Percentiles rank a stretch among this genome's conserved stretches.
Conservation (phyloP, 371 early-diverging fungal genomes). For the Mucor irregularis region DNA sequence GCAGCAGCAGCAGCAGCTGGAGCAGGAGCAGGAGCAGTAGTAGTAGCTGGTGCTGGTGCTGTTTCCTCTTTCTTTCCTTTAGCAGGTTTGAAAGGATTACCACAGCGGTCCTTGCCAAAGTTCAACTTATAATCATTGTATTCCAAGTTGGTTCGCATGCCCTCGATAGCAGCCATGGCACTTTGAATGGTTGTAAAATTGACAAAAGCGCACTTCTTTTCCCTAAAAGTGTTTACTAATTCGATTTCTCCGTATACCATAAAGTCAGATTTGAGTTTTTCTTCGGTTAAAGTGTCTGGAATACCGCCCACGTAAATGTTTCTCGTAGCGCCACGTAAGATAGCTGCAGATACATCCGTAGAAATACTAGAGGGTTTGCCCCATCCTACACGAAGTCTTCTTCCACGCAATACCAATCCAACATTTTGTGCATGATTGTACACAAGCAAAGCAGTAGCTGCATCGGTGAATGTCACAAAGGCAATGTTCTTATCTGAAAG, state of each 20-base stretch:
- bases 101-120: slow-evolving; percentile 87
- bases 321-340: slow-evolving; percentile 71
- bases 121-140: slow-evolving; percentile 59
- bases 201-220: slow-evolving; percentile 82
- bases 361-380: slow-evolving; percentile 69
- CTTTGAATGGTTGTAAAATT: slow-evolving; percentile 69
- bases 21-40: too few relatives aligned
- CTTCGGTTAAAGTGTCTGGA: slow-evolving; percentile 54
- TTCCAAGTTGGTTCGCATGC: slow-evolving; percentile 48
- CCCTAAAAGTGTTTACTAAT: slow-evolving; percentile 67
- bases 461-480: slow-evolving; percentile 84
- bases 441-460: slow-evolving; percentile 63
- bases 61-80: too few relatives aligned
- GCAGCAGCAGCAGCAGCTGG: too few relatives aligned
- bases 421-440: slow-evolving; percentile 52
- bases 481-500: slow-evolving; percentile 75
- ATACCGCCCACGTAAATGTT: slow-evolving; percentile 80
- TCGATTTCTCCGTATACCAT: slow-evolving; percentile 80
- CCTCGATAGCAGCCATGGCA: slow-evolving; percentile 68
- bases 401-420: slow-evolving; percentile 66
- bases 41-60: too few relatives aligned
- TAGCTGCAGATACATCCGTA: slow-evolving; percentile 51
- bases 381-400: slow-evolving; percentile 77
- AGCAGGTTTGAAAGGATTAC: slow-evolving; percentile 43
- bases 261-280: slow-evolving; percentile 64